A percentile compares a stretch with the other conserved stretches of the same genome.
Evolutionary conservation across 2,329 filamentous ascomycete genomes (phyloP).

Genomic region (Penicillium hesseltinei): DNA sequence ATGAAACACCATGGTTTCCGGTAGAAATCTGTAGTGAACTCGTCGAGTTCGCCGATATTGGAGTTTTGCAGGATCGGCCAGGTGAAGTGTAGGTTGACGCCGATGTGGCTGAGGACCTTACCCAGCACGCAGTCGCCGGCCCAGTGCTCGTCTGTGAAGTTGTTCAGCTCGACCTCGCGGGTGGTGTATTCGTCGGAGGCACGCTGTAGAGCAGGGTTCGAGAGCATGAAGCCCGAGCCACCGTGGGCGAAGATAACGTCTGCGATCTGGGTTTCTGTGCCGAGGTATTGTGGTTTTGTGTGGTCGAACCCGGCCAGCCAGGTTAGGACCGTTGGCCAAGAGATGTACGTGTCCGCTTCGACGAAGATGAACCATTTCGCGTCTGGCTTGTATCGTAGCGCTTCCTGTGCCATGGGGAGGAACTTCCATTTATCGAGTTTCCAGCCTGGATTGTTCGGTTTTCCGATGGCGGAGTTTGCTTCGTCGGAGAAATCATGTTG

Average conservation of each 20-base stretch:
- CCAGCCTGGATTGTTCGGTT: slow-evolving; percentile 51
- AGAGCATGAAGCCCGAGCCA: slow-evolving; percentile 54
- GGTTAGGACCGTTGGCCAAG: slow-evolving; percentile 53
- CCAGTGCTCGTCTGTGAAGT: slow-evolving; percentile 48
- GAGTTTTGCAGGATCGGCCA: slow-evolving; percentile 51
- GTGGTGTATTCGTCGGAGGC: slow-evolving; percentile 44
- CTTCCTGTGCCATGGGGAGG: slow-evolving; percentile 54
- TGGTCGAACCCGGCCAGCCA: slow-evolving; percentile 55
- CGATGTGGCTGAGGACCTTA: slow-evolving; percentile 48
- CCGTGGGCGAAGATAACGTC: slow-evolving; percentile 54
- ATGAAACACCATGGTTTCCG: slow-evolving; percentile 52
- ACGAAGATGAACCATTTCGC: slow-evolving; percentile 61
- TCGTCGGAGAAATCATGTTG: slow-evolving; percentile 36
- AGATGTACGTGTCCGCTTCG: slow-evolving; percentile 58
- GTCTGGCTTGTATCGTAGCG: slow-evolving; percentile 44
- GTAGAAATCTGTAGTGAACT: slow-evolving; percentile 41
- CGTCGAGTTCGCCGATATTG: slow-evolving; percentile 45
- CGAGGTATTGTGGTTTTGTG: slow-evolving; percentile 51
- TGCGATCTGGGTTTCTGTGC: slow-evolving; percentile 53
- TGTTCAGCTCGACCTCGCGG: slow-evolving; percentile 45
- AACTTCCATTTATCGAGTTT: slow-evolving; percentile 60
- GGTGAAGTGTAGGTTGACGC: slow-evolving; percentile 46
- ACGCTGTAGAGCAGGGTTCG: slow-evolving; percentile 49
- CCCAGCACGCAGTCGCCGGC: slow-evolving; percentile 53
- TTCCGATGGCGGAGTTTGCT: slow-evolving; percentile 40